Percentiles rank a stretch among this genome's conserved stretches.
phyloP scores from a whole-genome alignment of 129 eudicot genomes.

The Ambrosia artemisiifolia region DNA sequence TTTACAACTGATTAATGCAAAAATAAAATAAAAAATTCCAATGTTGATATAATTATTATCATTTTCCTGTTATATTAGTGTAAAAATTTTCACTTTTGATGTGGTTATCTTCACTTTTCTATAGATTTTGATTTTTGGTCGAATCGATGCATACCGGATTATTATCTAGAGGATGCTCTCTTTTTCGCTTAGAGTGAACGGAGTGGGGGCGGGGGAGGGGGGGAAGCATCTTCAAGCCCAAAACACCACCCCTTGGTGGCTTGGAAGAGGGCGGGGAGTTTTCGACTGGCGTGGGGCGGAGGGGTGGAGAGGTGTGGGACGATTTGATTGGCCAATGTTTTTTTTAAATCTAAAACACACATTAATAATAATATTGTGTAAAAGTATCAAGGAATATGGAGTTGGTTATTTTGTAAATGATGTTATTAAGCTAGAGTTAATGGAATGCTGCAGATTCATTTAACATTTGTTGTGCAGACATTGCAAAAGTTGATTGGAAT shows the following conservation, averaged over 20 bases:
- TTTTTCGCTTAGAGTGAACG: slow-evolving; percentile 11
- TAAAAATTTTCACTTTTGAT: not conserved
- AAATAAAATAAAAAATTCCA: not conserved
- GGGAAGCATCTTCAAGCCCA: too few relatives aligned
- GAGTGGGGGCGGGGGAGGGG: too few relatives aligned
- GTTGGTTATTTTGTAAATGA: not conserved
- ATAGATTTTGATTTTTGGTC: not conserved
- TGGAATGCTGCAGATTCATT: not conserved
- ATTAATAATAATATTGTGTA: too few relatives aligned
- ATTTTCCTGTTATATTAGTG: not conserved
- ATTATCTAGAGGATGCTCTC: slow-evolving; percentile 11
- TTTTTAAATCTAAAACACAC: too few relatives aligned
- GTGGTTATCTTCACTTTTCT: not conserved
- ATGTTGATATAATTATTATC: not conserved
- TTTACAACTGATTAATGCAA: not conserved
- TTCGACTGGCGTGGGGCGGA: too few relatives aligned
- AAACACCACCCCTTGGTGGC: too few relatives aligned
- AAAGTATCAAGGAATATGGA: not conserved
- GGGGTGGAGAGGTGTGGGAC: too few relatives aligned
- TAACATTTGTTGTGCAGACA: not conserved
- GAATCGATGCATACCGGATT: not conserved
- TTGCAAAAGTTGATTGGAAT: not conserved
- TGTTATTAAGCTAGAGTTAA: not conserved
- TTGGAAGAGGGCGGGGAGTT: too few relatives aligned
- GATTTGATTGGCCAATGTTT: too few relatives aligned